Evolutionary conservation across 1,284 basidiomycete species (phyloP).

Genomic region (Farysia itapuensis): DNA sequence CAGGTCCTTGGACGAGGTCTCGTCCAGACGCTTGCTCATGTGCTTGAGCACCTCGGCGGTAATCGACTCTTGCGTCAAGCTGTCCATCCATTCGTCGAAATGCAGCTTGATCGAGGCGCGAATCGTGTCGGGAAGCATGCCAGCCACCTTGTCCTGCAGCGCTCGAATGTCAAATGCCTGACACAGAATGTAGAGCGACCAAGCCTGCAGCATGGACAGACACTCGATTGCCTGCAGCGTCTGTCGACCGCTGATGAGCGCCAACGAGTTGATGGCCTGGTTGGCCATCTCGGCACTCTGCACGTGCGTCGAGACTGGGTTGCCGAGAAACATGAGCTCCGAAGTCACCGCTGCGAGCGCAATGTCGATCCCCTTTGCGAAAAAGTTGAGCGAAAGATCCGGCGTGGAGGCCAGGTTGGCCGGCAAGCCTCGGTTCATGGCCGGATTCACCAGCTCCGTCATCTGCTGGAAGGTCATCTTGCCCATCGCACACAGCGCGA

Average conservation of each 20-base stretch:
- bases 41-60: slow-evolving; percentile 31
- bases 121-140: slow-evolving; percentile 31
- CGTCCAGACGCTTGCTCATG: slow-evolving; percentile 46
- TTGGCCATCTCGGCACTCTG: slow-evolving; percentile 62
- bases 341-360: slow-evolving; percentile 61
- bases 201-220: slow-evolving; percentile 47
- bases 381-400: slow-evolving; percentile 67
- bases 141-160: slow-evolving; percentile 37
- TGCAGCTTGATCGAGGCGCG: slow-evolving; percentile 18
- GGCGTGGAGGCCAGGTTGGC: slow-evolving; percentile 46
- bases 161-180: slow-evolving; percentile 54
- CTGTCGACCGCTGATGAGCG: slow-evolving; percentile 43
- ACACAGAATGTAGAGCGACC: slow-evolving; percentile 51
- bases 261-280: slow-evolving; percentile 47
- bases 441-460: slow-evolving; percentile 70
- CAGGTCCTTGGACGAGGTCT: slow-evolving; percentile 46
- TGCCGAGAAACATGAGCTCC: slow-evolving; percentile 80
- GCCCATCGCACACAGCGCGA: slow-evolving; percentile 77
- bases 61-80: slow-evolving; percentile 23
- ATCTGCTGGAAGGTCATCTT: slow-evolving; percentile 80
- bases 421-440: slow-evolving; percentile 43
- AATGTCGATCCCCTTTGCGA: slow-evolving; percentile 82
- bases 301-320: slow-evolving; percentile 80
- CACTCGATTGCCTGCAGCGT: slow-evolving; percentile 45
- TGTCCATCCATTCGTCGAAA: slow-evolving; percentile 52